Evolutionary conservation across 352 stramenopile species (phyloP).

Genomic region (Pythium utonaiense): DNA sequence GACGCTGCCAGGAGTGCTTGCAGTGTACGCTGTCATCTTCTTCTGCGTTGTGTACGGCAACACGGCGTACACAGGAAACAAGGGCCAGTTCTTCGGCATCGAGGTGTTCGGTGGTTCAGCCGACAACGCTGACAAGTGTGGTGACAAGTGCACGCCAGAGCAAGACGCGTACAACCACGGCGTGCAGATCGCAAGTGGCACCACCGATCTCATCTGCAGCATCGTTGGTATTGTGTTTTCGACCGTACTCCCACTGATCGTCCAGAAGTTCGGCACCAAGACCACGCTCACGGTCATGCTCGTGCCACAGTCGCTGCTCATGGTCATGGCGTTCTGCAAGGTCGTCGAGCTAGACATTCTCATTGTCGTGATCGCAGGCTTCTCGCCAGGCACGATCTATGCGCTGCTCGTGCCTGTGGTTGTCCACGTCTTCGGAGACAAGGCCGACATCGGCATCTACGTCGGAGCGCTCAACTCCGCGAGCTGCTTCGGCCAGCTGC

Average conservation of each 20-base stretch:
- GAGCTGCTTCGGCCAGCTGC: constrained; percentile 55
- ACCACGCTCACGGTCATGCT: constrained; percentile 23
- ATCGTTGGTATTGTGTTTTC: constrained; percentile 35
- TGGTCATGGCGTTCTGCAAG: constrained; percentile 38
- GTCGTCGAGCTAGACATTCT: constrained; percentile 32
- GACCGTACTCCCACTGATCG: constrained; percentile 32
- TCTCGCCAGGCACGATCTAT: constrained; percentile 54
- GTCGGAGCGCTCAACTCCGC: constrained; percentile 51
- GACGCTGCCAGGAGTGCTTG: constrained; percentile 30
- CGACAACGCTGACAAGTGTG: constrained; percentile 23
- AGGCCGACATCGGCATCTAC: constrained; percentile 27
- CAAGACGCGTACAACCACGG: constrained; percentile 43
- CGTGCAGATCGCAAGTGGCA: constrained; percentile 36
- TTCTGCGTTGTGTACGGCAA: constrained; percentile 44
- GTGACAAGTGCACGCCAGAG: constrained; percentile 28
- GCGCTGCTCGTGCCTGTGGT: constrained; percentile 63
- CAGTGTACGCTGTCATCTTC: constrained; percentile 35
- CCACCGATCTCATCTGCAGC: constrained; percentile 29
- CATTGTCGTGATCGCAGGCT: constrained; percentile 35
- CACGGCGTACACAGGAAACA: constrained; percentile 50
- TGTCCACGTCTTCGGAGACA: constrained; percentile 49
- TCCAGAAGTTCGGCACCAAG: constrained; percentile 32
- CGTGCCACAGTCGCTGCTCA: constrained; percentile 43
- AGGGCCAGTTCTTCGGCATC: constrained; percentile 47
- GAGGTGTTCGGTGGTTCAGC: constrained; percentile 30